phyloP scores from a whole-genome alignment of 306 rosid species.

The Vicia faba region DNA sequence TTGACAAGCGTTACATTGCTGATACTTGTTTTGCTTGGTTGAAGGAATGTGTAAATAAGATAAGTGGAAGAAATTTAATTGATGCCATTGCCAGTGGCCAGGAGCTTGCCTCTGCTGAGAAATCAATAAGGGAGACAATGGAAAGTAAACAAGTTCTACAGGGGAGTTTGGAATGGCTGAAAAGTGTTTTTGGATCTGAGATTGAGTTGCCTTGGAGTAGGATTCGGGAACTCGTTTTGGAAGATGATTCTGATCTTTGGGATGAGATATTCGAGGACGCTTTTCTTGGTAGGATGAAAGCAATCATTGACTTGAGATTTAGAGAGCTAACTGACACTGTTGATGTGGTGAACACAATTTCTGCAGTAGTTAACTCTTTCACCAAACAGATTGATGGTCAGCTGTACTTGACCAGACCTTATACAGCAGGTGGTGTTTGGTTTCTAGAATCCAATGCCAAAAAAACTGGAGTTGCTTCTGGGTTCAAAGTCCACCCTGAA shows the following conservation, averaged over 20 bases:
- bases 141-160: slow-evolving; percentile 86
- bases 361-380: slow-evolving; percentile 42
- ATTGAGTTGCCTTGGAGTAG: slow-evolving; percentile 97
- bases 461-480: slow-evolving; percentile 55
- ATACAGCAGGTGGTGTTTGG: slow-evolving; percentile 87
- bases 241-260: slow-evolving; percentile 91
- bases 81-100: slow-evolving; percentile 72
- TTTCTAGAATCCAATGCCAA: slow-evolving; percentile 67
- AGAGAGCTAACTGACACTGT: slow-evolving; percentile 54
- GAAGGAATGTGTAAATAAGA: slow-evolving; percentile 69
- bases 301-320: slow-evolving; percentile 62
- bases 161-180: slow-evolving; percentile 95
- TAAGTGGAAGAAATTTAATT: slow-evolving; percentile 71
- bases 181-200: slow-evolving; percentile 90
- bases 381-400: slow-evolving; percentile 50
- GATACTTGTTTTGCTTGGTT: slow-evolving; percentile 74
- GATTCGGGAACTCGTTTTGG: slow-evolving; percentile 87
- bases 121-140: slow-evolving; percentile 83
- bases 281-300: slow-evolving; percentile 78
- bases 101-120: slow-evolving; percentile 88
- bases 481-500: slow-evolving; percentile 54
- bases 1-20: slow-evolving; percentile 74
- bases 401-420: slow-evolving; percentile 57
- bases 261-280: slow-evolving; percentile 88
- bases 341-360: slow-evolving; percentile 56